A percentile compares a stretch with the other conserved stretches of the same genome.
Evolutionary conservation across 495 filamentous ascomycete genomes (phyloP).

Genomic region (Physcia stellaris): DNA sequence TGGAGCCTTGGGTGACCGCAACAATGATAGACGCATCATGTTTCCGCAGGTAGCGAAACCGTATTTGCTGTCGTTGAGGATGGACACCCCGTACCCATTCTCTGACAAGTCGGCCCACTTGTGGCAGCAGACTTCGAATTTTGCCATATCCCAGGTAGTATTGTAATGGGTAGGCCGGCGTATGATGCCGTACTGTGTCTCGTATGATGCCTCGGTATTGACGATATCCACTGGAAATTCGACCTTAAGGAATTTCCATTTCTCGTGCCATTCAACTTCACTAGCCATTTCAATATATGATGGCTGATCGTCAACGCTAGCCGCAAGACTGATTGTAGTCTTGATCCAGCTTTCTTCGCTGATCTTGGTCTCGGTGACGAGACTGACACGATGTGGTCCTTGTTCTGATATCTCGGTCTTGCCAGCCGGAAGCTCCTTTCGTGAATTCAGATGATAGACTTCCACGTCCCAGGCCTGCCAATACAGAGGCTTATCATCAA

Average conservation of each 20-base stretch:
- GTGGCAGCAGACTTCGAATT: constrained; percentile 97
- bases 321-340: constrained; percentile 69
- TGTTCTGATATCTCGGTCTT: constrained; percentile 57
- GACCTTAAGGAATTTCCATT: constrained; percentile 96
- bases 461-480: constrained; percentile 99
- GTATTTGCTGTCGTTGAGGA: constrained; percentile 94
- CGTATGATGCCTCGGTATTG: constrained; percentile 90
- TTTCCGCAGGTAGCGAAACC: constrained; percentile 89
- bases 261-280: constrained; percentile 87
- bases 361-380: constrained; percentile 71
- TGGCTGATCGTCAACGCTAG: constrained; percentile 45
- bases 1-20: constrained; percentile 89
- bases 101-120: constrained; percentile 96
- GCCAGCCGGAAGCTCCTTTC: constrained; percentile 53
- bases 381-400: constrained; percentile 60
- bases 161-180: constrained; percentile 89
- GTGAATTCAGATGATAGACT: constrained; percentile 82
- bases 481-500: constrained; percentile 94
- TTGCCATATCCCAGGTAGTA: constrained; percentile 97
- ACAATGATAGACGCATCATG: constrained; percentile 79
- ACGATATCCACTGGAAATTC: constrained; percentile 91
- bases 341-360: constrained; percentile 77
- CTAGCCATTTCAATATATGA: constrained; percentile 65
- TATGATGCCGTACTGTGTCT: constrained; percentile 85
- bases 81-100: constrained; percentile 77